Percentiles rank a stretch among this genome's conserved stretches.
phyloP scores from a whole-genome alignment of 495 filamentous ascomycete genomes.

The Wilcoxina mikolae region DNA sequence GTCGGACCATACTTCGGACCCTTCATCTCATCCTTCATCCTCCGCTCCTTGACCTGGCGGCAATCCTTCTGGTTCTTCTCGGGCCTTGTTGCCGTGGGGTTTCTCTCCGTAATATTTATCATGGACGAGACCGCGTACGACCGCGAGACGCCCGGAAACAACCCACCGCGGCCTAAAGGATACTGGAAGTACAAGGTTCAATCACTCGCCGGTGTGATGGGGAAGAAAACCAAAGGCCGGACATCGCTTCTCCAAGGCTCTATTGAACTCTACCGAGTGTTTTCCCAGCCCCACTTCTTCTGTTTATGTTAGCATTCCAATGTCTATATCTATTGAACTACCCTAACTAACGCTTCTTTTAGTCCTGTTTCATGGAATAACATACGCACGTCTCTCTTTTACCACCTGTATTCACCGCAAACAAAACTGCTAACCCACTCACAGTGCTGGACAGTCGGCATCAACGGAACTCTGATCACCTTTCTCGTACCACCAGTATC shows the following conservation, averaged over 20 bases:
- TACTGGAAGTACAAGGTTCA: conserved; percentile 12
- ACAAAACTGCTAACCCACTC: neutral
- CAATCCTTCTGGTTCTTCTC: conserved; percentile 18
- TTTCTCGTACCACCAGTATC: conserved; percentile 15
- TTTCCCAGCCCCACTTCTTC: conserved; percentile 20
- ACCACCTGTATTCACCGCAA: no score
- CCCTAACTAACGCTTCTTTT: neutral
- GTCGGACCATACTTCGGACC: conserved; percentile 21
- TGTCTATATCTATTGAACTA: neutral
- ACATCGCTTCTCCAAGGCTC: conserved; percentile 12
- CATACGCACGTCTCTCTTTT: conserved; percentile 11
- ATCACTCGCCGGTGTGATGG: conserved; percentile 15
- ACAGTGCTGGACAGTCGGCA: conserved; percentile 19
- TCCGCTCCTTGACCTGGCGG: conserved; percentile 12
- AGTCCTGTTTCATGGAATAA: conserved; percentile 24
- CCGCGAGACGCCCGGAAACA: conserved; percentile 10
- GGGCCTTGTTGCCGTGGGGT: conserved; percentile 13
- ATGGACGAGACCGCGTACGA: conserved; percentile 24
- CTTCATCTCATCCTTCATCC: conserved; percentile 19
- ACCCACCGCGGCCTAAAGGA: conserved; percentile 8
- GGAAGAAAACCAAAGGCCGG: conserved; percentile 13
- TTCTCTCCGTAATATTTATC: conserved; percentile 12
- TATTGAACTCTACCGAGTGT: conserved; percentile 12
- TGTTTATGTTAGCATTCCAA: conserved; percentile 11
- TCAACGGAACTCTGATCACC: conserved; percentile 21